Evolutionary conservation across 1,284 basidiomycete species (phyloP).

Genomic region (Lignosus rhinocerotis): DNA sequence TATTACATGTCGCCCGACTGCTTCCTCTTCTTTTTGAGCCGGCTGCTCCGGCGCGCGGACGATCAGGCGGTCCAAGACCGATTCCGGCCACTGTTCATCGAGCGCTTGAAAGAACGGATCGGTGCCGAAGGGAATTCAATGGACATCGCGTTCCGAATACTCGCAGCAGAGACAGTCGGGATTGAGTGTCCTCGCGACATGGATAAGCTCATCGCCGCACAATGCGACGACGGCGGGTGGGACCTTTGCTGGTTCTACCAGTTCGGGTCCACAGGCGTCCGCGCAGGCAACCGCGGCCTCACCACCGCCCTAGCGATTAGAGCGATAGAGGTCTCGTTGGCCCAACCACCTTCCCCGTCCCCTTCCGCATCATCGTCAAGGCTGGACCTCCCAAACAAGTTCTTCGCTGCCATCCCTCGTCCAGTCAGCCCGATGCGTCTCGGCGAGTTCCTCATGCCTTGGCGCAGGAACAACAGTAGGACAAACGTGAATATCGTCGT

Average conservation of each 20-base stretch:
- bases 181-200: slow-evolving; percentile 45
- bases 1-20: slow-evolving; percentile 57
- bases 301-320: slow-evolving; percentile 40
- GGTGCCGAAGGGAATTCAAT: slow-evolving; percentile 49
- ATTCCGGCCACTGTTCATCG: slow-evolving; percentile 42
- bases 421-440: slow-evolving; percentile 13
- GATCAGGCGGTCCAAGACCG: slow-evolving; percentile 35
- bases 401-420: slow-evolving; percentile 1
- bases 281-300: slow-evolving; percentile 42
- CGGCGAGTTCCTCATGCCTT: slow-evolving; percentile 16
- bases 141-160: slow-evolving; percentile 48
- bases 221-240: slow-evolving; percentile 54
- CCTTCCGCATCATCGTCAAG: slow-evolving; percentile 14
- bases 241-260: slow-evolving; percentile 50
- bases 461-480: slow-evolving; percentile 7
- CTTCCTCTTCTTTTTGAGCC: slow-evolving; percentile 54
- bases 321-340: slow-evolving; percentile 27
- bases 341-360: slow-evolving; percentile 15
- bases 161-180: slow-evolving; percentile 43
- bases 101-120: slow-evolving; percentile 50
- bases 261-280: slow-evolving; percentile 45
- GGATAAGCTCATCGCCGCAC: slow-evolving; percentile 41
- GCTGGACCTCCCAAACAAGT: slow-evolving; percentile 1
- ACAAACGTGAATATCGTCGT: not conserved
- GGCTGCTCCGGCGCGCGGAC: slow-evolving; percentile 41